A percentile compares a stretch with the other conserved stretches of the same genome.
These are phyloP conservation scores for Colletotrichum filicis DNA, from an alignment of 2,329 filamentous ascomycete species.

Conservation along the genomic window DNA sequence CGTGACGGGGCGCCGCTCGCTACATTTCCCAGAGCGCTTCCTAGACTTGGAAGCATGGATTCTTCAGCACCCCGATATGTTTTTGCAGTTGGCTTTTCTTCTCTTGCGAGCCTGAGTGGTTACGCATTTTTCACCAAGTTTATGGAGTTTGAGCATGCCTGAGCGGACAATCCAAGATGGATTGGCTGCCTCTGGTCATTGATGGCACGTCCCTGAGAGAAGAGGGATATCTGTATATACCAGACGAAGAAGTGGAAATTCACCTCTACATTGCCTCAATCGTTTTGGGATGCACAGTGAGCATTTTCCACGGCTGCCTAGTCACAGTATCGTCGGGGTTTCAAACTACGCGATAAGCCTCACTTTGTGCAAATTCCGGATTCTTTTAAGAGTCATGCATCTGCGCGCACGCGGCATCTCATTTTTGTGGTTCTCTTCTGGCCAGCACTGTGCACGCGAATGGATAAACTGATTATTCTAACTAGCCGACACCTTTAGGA, in stretches of 20 bases:
- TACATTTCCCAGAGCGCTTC: slow-evolving; percentile 2
- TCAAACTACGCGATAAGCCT: too few relatives aligned
- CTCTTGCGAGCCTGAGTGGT: slow-evolving; percentile 17
- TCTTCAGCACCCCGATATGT: slow-evolving; percentile 4
- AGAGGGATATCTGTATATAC: slow-evolving; percentile 26
- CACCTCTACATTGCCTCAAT: slow-evolving; percentile 15
- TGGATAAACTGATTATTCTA: not conserved
- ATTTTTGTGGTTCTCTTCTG: not conserved
- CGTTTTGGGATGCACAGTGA: not conserved
- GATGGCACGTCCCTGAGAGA: not conserved
- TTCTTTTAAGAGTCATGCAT: not conserved
- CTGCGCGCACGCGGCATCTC: not conserved
- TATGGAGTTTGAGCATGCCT: slow-evolving; percentile 13
- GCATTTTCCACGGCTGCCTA: not conserved
- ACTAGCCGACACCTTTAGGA: not conserved
- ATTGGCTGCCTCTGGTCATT: not conserved
- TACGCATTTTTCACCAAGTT: slow-evolving; percentile 11
- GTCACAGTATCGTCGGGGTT: not conserved
- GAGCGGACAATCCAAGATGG: not conserved
- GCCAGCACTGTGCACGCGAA: not conserved
- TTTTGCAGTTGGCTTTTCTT: slow-evolving; percentile 23
- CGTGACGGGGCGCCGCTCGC: slow-evolving; percentile 21
- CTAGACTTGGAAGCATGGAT: slow-evolving; percentile 21
- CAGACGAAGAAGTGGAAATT: slow-evolving; percentile 27
- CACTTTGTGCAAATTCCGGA: not conserved